These are phyloP conservation scores for Coemansia sp. DNA, from an alignment of 192 early-diverging fungal genomes.

Conservation along the genomic window DNA sequence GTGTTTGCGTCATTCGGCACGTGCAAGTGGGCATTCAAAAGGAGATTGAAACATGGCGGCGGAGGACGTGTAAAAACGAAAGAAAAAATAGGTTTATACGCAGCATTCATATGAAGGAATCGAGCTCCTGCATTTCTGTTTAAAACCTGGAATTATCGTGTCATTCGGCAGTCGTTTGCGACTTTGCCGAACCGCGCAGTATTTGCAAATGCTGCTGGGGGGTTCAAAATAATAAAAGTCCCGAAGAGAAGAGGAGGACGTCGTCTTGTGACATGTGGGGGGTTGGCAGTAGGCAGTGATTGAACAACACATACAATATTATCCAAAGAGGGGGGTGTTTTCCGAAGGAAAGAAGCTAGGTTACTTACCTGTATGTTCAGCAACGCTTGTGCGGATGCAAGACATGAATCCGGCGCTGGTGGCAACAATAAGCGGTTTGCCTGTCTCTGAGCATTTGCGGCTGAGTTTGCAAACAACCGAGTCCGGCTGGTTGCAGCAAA, in stretches of 20 bases:
- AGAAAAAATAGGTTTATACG: background rate
- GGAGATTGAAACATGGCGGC: background rate
- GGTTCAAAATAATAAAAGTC: background rate
- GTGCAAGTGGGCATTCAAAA: background rate
- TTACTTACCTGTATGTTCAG: slow-evolving; percentile 78
- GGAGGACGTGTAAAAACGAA: background rate
- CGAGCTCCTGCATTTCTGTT: background rate
- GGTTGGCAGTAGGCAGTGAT: background rate
- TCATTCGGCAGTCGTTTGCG: background rate
- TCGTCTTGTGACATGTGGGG: background rate
- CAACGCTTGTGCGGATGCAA: slow-evolving; percentile 63
- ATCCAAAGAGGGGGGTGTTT: background rate
- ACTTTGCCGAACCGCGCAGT: slow-evolving; percentile 1
- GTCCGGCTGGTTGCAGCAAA: slow-evolving; percentile 67
- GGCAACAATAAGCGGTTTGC: slow-evolving; percentile 71
- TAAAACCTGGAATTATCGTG: background rate
- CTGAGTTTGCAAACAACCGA: slow-evolving; percentile 59
- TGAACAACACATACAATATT: background rate
- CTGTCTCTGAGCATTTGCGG: slow-evolving; percentile 60
- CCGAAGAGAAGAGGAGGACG: background rate
- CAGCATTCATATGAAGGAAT: background rate
- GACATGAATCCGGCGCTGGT: slow-evolving; percentile 77
- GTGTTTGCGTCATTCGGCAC: background rate
- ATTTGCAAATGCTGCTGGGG: background rate
- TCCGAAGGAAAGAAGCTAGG: background rate